Base-by-base conservation (phyloP, 768 basidiomycete species). In the Dictyophora rubrovolvata region DNA sequence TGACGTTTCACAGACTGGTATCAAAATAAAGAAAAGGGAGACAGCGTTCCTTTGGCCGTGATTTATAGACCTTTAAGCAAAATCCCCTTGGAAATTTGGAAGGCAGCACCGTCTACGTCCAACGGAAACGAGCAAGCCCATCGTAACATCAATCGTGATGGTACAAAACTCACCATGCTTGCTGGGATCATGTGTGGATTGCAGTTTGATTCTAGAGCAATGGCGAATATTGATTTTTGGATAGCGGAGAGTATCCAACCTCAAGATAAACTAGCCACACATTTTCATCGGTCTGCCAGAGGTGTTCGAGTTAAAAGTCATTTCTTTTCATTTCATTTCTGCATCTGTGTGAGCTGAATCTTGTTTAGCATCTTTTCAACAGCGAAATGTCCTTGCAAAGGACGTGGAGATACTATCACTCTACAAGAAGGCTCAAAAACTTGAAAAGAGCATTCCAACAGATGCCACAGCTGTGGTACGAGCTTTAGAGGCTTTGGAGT, bases 81-180 rank as follows among this genome's bases (percentile, higher is more conserved):
- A 17, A 71, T 69, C 20, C 69, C 66, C 1, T 62, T 62, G n/a
- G 59, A 65, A n/a, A 56, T 68, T 8, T 71, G 69, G 69, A 63
- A 63, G 48, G 67, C 69, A 0, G 61, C 57, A 8, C 67, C 65
- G 1, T 54, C 62, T 0, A 69, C 61, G 17, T 64, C 65, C 60
- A 70, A 65, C 50, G 59, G 64, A 20, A 62, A 63, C 49, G 69
- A 69, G 36, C 64, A 69, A 46, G 55, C 65, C 63, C 69, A 70
- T 56, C 60, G 63, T 5, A 65, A 65, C 55, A 60, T 67, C 23
- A 62, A 68, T 33, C 63, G 63, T 2, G 69, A 69, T 48, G 68
- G 69, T 22, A 46, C 58, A 14, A 61, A 63, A 48, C 61, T 70
- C 1, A 70, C 67, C 0, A 48, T 69, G n/a, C 63, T 68, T 3